These are phyloP conservation scores for Vavraia culicis DNA, from an alignment of 371 early-diverging fungal genomes.

Conservation along the genomic window DNA sequence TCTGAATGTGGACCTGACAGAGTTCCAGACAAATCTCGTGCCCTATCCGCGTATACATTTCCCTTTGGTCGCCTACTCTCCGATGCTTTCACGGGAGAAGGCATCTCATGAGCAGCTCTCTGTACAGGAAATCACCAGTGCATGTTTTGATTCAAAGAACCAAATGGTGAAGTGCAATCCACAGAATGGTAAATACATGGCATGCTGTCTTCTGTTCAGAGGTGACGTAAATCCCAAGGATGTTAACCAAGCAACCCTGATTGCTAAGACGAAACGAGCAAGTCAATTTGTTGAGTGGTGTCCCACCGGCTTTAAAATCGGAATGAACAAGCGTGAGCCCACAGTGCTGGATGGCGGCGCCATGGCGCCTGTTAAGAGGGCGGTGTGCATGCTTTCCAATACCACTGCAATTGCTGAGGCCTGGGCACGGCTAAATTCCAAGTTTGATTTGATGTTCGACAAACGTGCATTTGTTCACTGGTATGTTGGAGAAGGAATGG, in stretches of 20 bases:
- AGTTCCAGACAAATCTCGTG: constrained; percentile 86
- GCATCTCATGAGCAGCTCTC: constrained; percentile 68
- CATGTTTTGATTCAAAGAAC: constrained; percentile 73
- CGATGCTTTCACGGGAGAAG: constrained; percentile 64
- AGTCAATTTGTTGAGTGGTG: constrained; percentile 90
- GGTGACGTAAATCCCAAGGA: constrained; percentile 62
- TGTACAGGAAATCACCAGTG: constrained; percentile 65
- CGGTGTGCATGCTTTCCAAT: constrained; percentile 75
- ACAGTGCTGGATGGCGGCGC: constrained; percentile 69
- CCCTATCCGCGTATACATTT: constrained; percentile 80
- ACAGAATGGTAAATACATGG: constrained; percentile 77
- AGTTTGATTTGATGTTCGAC: constrained; percentile 81
- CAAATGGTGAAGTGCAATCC: constrained; percentile 89
- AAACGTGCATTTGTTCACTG: constrained; percentile 93
- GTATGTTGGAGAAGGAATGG: constrained; percentile 83
- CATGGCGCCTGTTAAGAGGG: constrained; percentile 67
- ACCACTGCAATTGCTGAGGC: constrained; percentile 84
- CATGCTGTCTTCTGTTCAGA: constrained; percentile 73
- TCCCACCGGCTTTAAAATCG: constrained; percentile 86
- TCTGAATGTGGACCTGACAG: constrained; percentile 76
- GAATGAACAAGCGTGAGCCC: constrained; percentile 69
- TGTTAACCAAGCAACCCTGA: constrained; percentile 60
- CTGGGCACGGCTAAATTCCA: constrained; percentile 73
- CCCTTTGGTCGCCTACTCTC: constrained; percentile 74
- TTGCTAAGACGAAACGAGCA: constrained; percentile 66